phyloP scores from a whole-genome alignment of 495 filamentous ascomycete species.

The Bathelium albidoporum region DNA sequence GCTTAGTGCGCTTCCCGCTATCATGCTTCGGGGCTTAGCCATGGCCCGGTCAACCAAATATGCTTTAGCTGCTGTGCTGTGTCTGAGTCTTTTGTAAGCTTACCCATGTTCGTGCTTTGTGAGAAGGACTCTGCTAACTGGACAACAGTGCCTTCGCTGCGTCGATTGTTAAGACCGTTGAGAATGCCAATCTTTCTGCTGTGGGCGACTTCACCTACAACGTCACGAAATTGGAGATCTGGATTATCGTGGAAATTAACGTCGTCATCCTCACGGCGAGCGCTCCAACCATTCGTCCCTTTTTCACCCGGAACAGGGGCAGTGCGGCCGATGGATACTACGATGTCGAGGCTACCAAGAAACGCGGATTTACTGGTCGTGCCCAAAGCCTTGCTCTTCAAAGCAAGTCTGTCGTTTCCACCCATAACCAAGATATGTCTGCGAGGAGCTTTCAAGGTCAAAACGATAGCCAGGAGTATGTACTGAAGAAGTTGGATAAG shows the following conservation, averaged over 20 bases:
- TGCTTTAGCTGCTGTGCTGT: neutral
- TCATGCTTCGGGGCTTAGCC: neutral
- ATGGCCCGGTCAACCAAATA: neutral
- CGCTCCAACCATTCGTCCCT: neutral
- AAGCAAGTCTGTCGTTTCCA: neutral
- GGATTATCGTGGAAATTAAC: slow-evolving; percentile 1
- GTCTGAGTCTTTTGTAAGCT: slow-evolving; percentile 1
- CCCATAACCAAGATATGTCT: neutral
- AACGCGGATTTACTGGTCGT: neutral
- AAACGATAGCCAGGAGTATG: neutral
- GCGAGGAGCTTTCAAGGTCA: neutral
- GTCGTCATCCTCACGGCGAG: neutral
- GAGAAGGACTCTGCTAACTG: neutral
- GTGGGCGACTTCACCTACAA: neutral
- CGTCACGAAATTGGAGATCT: neutral
- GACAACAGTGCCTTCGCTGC: neutral
- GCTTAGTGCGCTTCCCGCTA: neutral
- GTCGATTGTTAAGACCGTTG: neutral
- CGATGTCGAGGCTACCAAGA: neutral
- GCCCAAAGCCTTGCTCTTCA: neutral
- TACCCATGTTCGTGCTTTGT: neutral
- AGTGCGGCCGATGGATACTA: neutral
- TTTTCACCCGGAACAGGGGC: neutral
- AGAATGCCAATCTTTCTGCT: neutral
- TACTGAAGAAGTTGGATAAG: neutral